A percentile compares a stretch with the other conserved stretches of the same genome.
Conservation (phyloP, 306 rosid species). For the Crataegus laevigata region DNA sequence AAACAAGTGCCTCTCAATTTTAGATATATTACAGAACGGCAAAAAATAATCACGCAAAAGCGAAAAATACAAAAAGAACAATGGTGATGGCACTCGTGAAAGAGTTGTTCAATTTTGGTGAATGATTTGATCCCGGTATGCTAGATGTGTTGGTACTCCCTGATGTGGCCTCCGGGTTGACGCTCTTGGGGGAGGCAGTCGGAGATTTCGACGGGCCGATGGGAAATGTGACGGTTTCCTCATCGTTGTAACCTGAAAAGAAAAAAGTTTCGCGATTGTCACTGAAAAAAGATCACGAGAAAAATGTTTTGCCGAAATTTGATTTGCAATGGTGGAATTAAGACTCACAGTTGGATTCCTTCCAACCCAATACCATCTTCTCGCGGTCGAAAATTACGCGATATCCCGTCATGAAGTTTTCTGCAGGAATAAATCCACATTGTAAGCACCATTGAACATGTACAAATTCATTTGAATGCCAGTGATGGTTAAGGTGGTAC, state of each 20-base stretch:
- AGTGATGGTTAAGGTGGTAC: not conserved
- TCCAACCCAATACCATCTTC: slow-evolving; percentile 70
- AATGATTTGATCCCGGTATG: slow-evolving; percentile 14
- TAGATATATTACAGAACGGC: slow-evolving; percentile 14
- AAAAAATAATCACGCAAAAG: slow-evolving; percentile 33
- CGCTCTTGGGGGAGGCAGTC: slow-evolving; percentile 30
- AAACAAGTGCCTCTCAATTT: slow-evolving; percentile 7
- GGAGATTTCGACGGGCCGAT: slow-evolving; percentile 30
- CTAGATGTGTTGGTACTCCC: slow-evolving; percentile 9
- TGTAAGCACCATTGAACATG: not conserved
- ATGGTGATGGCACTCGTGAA: slow-evolving; percentile 13
- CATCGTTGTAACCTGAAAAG: slow-evolving; percentile 45
- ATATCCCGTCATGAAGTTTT: slow-evolving; percentile 95
- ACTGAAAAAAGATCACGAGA: not conserved
- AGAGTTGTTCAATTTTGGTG: slow-evolving; percentile 35
- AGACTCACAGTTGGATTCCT: slow-evolving; percentile 59
- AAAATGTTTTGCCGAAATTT: not conserved
- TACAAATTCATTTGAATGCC: not conserved
- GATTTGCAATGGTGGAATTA: not conserved
- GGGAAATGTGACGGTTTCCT: slow-evolving; percentile 27
- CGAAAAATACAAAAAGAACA: slow-evolving; percentile 30
- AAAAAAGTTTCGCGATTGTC: slow-evolving; percentile 6
- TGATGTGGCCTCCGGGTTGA: slow-evolving; percentile 43
- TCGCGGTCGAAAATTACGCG: slow-evolving; percentile 68
- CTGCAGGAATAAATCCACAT: slow-evolving; percentile 41